Evolutionary conservation across 768 basidiomycete genomes (phyloP).

Genomic region (Rhizopogon vesiculosus): DNA sequence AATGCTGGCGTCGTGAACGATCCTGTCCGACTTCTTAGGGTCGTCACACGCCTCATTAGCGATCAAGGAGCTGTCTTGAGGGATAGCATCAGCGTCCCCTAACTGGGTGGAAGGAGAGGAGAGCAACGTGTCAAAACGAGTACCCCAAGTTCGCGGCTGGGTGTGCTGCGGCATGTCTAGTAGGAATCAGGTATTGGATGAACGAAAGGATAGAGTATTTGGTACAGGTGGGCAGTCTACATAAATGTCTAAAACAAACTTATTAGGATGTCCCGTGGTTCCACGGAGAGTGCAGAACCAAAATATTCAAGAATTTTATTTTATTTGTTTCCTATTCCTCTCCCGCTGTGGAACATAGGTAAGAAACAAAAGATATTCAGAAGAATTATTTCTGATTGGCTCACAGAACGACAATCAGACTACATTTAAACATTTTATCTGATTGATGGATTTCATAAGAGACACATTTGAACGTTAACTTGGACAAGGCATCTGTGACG

Average conservation of each 20-base stretch:
- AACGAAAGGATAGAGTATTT: constrained; percentile 15
- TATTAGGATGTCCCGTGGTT: neutral
- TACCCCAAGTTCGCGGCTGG: constrained; percentile 57
- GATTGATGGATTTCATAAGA: neutral
- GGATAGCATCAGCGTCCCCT: constrained; percentile 10
- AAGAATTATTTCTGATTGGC: neutral
- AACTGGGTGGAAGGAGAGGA: constrained; percentile 44
- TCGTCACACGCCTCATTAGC: constrained; percentile 9
- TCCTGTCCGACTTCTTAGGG: constrained; percentile 37
- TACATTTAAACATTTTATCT: neutral
- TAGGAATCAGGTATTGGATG: constrained; percentile 8
- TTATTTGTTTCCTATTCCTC: neutral
- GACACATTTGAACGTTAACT: neutral
- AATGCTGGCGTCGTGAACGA: constrained; percentile 73
- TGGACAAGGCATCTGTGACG: neutral
- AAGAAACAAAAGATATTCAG: neutral
- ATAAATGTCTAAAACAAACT: neutral
- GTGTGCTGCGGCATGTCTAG: constrained; percentile 42
- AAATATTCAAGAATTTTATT: neutral
- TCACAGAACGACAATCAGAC: neutral
- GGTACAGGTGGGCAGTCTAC: neutral
- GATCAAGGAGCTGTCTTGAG: constrained; percentile 6
- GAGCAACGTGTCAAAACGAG: constrained; percentile 64
- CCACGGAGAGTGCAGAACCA: neutral
- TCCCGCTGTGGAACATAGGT: neutral